These are phyloP conservation scores for Diospyros kaki DNA, from an alignment of 148 eudicot species.

Conservation along the genomic window DNA sequence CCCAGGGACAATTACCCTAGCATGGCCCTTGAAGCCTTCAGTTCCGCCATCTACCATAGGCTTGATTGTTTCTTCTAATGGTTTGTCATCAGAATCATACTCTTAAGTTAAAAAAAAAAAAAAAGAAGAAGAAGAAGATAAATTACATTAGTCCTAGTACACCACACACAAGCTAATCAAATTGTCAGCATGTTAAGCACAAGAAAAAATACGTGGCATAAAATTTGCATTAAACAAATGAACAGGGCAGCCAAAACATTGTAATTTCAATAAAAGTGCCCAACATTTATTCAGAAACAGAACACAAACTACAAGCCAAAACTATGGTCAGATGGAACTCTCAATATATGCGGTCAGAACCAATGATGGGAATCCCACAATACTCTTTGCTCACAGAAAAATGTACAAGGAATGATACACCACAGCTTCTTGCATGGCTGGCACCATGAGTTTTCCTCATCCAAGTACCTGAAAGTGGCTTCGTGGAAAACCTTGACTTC, in stretches of 20 bases:
- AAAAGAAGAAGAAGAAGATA: no score
- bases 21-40: slow-evolving; percentile 99
- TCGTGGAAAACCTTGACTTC: background rate
- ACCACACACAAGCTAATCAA: background rate
- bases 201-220: background rate
- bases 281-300: background rate
- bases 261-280: background rate
- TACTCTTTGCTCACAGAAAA: background rate
- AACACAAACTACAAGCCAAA: background rate
- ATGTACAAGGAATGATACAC: background rate
- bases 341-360: background rate
- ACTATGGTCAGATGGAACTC: background rate
- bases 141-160: background rate
- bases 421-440: background rate
- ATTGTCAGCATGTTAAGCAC: background rate
- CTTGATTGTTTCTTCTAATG: slow-evolving; percentile 71
- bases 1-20: slow-evolving; percentile 87
- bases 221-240: background rate
- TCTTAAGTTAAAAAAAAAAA: slow-evolving; percentile 42
- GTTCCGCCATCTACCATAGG: slow-evolving; percentile 99
- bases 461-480: background rate
- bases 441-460: background rate
- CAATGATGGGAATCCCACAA: background rate
- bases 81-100: slow-evolving; percentile 70
- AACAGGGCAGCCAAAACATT: background rate